Evolutionary conservation across 306 rosid species (phyloP).

Genomic region (apple (Malus domestica)): DNA sequence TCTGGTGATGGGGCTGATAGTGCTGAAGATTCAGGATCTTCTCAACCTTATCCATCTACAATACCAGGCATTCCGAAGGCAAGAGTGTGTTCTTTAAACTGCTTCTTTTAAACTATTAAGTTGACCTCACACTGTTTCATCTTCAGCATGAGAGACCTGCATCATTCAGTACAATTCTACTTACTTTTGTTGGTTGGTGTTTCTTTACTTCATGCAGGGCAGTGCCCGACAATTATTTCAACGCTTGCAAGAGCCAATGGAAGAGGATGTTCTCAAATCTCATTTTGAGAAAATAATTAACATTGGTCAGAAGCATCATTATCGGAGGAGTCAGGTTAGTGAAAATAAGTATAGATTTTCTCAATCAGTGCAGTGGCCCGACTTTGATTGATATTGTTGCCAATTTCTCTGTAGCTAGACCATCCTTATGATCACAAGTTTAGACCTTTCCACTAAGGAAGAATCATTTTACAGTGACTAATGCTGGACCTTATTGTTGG

Average conservation of each 20-base stretch:
- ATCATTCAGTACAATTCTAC: conserved; percentile 7
- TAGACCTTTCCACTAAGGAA: background rate
- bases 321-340: conserved; percentile 75
- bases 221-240: conserved; percentile 98
- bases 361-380: background rate
- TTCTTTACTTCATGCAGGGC: conserved; percentile 53
- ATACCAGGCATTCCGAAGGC: conserved; percentile 99
- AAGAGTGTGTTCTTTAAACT: conserved; percentile 22
- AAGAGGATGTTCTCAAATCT: conserved; percentile 82
- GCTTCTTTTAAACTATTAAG: background rate
- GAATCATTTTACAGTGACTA: background rate
- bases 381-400: background rate
- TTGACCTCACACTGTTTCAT: background rate
- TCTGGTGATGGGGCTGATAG: conserved; percentile 97
- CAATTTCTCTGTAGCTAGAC: background rate
- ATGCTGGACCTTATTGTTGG: background rate
- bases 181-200: conserved; percentile 20
- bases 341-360: conserved; percentile 10
- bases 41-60: conserved; percentile 97
- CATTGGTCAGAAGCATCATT: conserved; percentile 83
- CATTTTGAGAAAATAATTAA: conserved; percentile 90
- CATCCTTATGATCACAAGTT: background rate
- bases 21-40: conserved; percentile 98
- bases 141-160: background rate
- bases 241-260: conserved; percentile 94